phyloP scores from a whole-genome alignment of 805 yeast species.

The Yarrowia yakushimensis region DNA sequence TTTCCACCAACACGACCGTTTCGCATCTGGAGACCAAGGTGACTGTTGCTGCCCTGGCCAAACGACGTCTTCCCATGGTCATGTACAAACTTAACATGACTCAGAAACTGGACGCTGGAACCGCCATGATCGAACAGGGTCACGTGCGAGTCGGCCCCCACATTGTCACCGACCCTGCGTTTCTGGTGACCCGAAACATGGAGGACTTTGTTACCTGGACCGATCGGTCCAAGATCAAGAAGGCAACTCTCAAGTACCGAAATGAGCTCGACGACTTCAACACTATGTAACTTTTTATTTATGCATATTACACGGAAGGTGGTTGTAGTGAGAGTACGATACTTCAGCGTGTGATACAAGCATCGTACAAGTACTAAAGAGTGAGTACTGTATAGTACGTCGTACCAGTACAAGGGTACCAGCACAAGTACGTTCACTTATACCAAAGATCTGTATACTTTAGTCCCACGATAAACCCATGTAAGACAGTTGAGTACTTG shows the following conservation, averaged over 20 bases:
- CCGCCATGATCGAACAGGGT: slow-evolving; percentile 91
- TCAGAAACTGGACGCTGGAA: slow-evolving; percentile 80
- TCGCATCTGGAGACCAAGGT: slow-evolving; percentile 89
- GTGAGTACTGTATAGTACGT: no score
- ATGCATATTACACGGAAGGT: slow-evolving; percentile 41
- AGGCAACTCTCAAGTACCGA: slow-evolving; percentile 81
- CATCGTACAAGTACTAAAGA: no score
- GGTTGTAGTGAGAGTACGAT: no score
- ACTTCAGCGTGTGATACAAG: no score
- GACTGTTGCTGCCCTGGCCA: slow-evolving; percentile 86
- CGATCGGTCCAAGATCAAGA: slow-evolving; percentile 90
- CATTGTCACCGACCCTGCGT: slow-evolving; percentile 93
- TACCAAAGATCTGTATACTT: no score
- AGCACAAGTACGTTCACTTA: no score
- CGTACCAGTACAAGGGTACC: no score
- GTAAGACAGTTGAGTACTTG: no score
- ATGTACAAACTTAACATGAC: slow-evolving; percentile 96
- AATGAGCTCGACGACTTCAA: slow-evolving; percentile 63
- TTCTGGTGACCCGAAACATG: slow-evolving; percentile 84
- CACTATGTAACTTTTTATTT: slow-evolving; percentile 48
- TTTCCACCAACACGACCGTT: slow-evolving; percentile 77
- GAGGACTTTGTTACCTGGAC: slow-evolving; percentile 98
- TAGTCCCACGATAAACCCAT: no score
- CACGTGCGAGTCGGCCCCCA: slow-evolving; percentile 97
- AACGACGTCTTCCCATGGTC: slow-evolving; percentile 89